These are phyloP conservation scores for Rosa multiflora DNA, from an alignment of 306 rosid genomes.

Conservation along the genomic window DNA sequence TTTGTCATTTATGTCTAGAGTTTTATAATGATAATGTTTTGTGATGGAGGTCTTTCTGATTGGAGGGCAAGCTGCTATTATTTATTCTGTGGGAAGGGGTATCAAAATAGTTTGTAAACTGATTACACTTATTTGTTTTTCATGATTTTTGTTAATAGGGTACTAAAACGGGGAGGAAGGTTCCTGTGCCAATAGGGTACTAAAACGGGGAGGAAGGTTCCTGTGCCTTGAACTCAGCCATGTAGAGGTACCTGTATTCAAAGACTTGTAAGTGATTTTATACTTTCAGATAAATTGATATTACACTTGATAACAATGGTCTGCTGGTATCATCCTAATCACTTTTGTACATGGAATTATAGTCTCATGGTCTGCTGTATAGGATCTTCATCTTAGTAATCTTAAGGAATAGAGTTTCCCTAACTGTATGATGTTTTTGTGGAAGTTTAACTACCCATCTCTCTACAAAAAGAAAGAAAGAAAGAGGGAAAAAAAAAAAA, in stretches of 20 bases:
- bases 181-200: constrained; percentile 87
- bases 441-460: not conserved
- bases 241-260: constrained; percentile 71
- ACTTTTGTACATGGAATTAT: not conserved
- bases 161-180: constrained; percentile 86
- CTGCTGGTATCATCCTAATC: not conserved
- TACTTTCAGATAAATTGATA: constrained; percentile 3
- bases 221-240: constrained; percentile 97
- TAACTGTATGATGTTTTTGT: not conserved
- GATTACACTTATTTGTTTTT: not conserved
- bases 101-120: not conserved
- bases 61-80: not conserved
- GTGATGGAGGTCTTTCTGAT: not conserved
- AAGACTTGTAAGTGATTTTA: constrained; percentile 70
- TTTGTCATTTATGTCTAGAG: not conserved
- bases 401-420: not conserved
- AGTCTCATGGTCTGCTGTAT: not conserved
- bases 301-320: not conserved
- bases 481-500: too few species aligned
- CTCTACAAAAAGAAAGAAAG: not conserved
- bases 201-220: constrained; percentile 90
- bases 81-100: not conserved
- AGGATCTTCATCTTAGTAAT: not conserved
- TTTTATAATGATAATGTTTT: not conserved
- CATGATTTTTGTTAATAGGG: constrained; percentile 45